Evolutionary conservation across 495 filamentous ascomycete genomes (phyloP).

Genomic region (Penicillium argentinense): DNA sequence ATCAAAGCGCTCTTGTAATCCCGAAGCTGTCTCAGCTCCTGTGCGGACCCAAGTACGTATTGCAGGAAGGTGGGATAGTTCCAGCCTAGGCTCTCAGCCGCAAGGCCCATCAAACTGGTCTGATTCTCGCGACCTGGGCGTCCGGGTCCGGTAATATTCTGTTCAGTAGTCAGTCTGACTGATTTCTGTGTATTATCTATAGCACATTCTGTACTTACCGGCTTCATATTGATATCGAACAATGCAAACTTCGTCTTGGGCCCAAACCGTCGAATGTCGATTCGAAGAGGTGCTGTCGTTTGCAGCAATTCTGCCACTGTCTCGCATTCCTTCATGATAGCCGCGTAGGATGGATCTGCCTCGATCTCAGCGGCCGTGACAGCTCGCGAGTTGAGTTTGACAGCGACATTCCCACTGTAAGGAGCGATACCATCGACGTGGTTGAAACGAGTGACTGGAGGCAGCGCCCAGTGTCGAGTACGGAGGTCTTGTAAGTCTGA

Average conservation of each 20-base stretch:
- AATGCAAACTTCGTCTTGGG: slow-evolving; percentile 25
- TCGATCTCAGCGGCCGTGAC: slow-evolving; percentile 13
- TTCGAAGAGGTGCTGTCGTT: slow-evolving; percentile 31
- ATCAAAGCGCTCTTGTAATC: slow-evolving; percentile 9
- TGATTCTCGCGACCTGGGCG: slow-evolving; percentile 30
- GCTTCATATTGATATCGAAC: slow-evolving; percentile 45
- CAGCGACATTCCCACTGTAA: slow-evolving; percentile 33
- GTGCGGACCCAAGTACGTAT: slow-evolving; percentile 14
- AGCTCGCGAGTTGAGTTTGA: slow-evolving; percentile 30
- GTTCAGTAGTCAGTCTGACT: too few relatives aligned
- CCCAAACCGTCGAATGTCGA: slow-evolving; percentile 36
- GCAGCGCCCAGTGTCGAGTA: slow-evolving; percentile 30
- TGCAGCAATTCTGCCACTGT: slow-evolving; percentile 23
- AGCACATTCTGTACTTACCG: slow-evolving; percentile 34
- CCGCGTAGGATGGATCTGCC: slow-evolving; percentile 14
- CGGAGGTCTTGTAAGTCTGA: not conserved
- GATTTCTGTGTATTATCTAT: too few relatives aligned
- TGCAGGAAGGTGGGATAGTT: slow-evolving; percentile 17
- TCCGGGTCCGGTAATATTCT: slow-evolving; percentile 31
- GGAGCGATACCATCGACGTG: slow-evolving; percentile 35
- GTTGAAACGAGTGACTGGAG: slow-evolving; percentile 35
- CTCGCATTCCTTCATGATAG: slow-evolving; percentile 29
- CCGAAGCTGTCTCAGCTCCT: slow-evolving; percentile 7
- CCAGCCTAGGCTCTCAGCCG: slow-evolving; percentile 21
- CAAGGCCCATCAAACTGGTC: slow-evolving; percentile 22